Base-by-base conservation (phyloP, 2,329 filamentous ascomycete species). In the Colletotrichum tabaci region DNA sequence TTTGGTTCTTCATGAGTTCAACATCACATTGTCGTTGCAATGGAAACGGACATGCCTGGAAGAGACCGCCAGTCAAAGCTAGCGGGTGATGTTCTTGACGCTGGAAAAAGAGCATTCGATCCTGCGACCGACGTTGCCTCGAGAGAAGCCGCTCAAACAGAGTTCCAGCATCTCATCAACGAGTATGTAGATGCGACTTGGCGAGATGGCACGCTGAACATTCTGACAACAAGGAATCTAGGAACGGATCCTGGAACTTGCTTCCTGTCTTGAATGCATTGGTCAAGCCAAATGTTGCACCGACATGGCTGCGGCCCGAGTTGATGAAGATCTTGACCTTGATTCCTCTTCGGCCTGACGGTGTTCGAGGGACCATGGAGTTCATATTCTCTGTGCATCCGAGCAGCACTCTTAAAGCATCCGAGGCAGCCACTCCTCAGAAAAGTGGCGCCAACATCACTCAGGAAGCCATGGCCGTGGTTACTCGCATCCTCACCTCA, bases 301-400 rank as follows among this genome's bases (percentile, higher is more conserved):
- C 90, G 13, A 75, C 80, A 78, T 92, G 90, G 89, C 83, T 93
- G n/a, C 87, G 87, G 53, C 75, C 84, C 21, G 85, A 85, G 52
- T 77, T 94, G 2, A 84, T 91, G 75, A 85, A 85, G 67, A 84
- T 87, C 15, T 84, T 94, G 55, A 89, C 91, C 1, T 78, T 85
- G 15, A 77, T 94, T 12, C 92, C 92, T 1, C 83, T 93, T 35
- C 85, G 91, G 4, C 81, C 83, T 2, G 86, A 89, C 72, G 92
- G 92, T 21, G 90, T 94, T 16, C 87, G 92, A 44, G 87, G 89
- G 35, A 92, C 90, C 0, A 84, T 94, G 72, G 92, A 94, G 77
- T 94, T 94, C 76, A 85, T 94, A 46, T 92, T 93, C 68, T 87
- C 91, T 1, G 89, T 93, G 8, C 91, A 93, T 72, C 88, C 91